Evolutionary conservation across 805 yeast genomes (phyloP).

Genomic region (Ogataea minuta): DNA sequence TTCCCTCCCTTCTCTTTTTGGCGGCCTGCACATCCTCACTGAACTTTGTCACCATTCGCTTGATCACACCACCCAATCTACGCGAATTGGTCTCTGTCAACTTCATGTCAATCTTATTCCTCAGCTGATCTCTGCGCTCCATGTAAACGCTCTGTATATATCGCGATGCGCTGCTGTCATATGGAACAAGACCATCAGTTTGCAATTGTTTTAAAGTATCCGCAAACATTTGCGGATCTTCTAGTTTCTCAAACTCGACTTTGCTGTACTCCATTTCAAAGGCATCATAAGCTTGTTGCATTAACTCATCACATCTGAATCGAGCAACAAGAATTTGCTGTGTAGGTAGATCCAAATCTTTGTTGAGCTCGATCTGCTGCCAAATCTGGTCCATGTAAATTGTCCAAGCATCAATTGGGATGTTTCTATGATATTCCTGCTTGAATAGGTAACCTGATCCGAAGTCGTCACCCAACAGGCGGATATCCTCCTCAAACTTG

Average conservation of each 20-base stretch:
- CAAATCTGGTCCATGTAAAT: slow-evolving; percentile 87
- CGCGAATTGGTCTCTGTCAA: slow-evolving; percentile 43
- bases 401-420: slow-evolving; percentile 97
- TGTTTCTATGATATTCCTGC: slow-evolving; percentile 70
- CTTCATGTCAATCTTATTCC: slow-evolving; percentile 45
- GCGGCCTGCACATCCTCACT: slow-evolving; percentile 22
- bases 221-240: slow-evolving; percentile 39
- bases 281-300: slow-evolving; percentile 47
- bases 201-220: slow-evolving; percentile 43
- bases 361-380: slow-evolving; percentile 90
- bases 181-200: slow-evolving; percentile 46
- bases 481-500: slow-evolving; percentile 60
- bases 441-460: slow-evolving; percentile 49
- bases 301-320: slow-evolving; percentile 90
- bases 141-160: slow-evolving; percentile 66
- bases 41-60: slow-evolving; percentile 33
- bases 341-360: slow-evolving; percentile 93
- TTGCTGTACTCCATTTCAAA: slow-evolving; percentile 38
- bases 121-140: slow-evolving; percentile 54
- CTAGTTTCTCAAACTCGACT: slow-evolving; percentile 27
- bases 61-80: slow-evolving; percentile 39
- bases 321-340: slow-evolving; percentile 94
- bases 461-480: slow-evolving; percentile 62
- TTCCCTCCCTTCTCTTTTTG: slow-evolving; percentile 25
- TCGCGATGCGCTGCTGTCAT: slow-evolving; percentile 73